Base-by-base conservation (phyloP, 164 flowering plant species). In the Vitis cinerea region DNA sequence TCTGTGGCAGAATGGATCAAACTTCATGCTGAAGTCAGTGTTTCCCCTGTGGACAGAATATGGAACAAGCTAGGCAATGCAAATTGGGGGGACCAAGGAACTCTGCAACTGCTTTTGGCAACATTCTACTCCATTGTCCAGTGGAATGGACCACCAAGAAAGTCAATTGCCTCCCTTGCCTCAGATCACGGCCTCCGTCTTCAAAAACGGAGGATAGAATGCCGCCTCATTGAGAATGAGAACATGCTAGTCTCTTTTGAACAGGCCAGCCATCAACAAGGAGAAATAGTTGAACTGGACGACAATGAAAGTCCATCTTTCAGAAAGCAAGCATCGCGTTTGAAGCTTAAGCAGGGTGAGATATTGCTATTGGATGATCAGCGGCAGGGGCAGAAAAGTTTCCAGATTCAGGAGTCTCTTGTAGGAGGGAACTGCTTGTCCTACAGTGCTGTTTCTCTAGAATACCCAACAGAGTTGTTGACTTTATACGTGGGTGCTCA, bases 61-160 rank as follows among this genome's bases (percentile, higher is more conserved):
- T 92, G 97, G 97, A 92, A 92, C 79, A 87, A 90, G 81, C 84
- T 92, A 31, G 97, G 97, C 49, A 92, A 92, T 83, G 83, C 90
- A 50, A 92, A 86, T 57, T 92, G 97, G 97, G 90, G 90, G 30
- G 97, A 92, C 77, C 57, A 88, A 7, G 97, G 92, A 29, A 83
- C 93, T 64, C 66, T 90, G 37, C 95, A 90, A 79, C 50, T 86
- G 55, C 84, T 92, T 67, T 75, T 84, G 70, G 93, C 97, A 37
- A 88, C 90, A 11, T 92, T 83, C 74, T 73, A 92, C 77, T 88
- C 93, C 30, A 85, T 92, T 55, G 76, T 71, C 44, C 90, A 86
- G 74, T 88, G 78, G 80, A 79, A 76, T 52, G 97, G 97, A 72
- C 82, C 84, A 30, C 97, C 97, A 27, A 81, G 81, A 64, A 81